Evolutionary conservation across 495 filamentous ascomycete species (phyloP), one percentile per base, ranked within the genome.

Genomic region (Neurospora sp.): DNA sequence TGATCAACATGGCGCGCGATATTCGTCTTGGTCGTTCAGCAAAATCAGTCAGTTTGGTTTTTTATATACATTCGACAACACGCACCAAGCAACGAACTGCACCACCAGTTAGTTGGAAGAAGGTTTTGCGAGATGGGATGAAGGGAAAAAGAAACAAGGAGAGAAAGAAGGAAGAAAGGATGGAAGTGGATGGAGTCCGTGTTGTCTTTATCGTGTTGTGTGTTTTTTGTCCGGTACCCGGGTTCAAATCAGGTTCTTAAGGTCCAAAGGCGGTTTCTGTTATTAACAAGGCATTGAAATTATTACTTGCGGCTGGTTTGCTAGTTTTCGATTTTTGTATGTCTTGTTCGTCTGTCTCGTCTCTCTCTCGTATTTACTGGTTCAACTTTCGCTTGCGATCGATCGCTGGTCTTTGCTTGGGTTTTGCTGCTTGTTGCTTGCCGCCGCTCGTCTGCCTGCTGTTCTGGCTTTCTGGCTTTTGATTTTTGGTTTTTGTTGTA

Each of bases 321-420:
- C 42, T 20, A 41, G 72, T 40, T 72, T 74, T 70, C 41, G 31
- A 66, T 70, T 42, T 74, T 44, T 39, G 41, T 54, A 54, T 54
- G 46, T 54, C 46, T 73, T 42, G 8, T 73, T 31, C 46, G 38
- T 70, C 38, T 38, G 39, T 75, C 72, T 70, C 42, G 44, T 62
- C 16, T 46, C 18, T 46, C 42, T 46, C 42, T 46, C 42, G 42
- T 73, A 73, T 72, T 73, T 23, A 23, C 46, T 23, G 46, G 20
- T 23, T 54, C 46, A 12, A 23, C 20, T 27, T 1, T 54, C 11
- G 46, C 46, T 54, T 54, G 42, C 42, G 8, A 46, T 10, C 18
- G 42, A 18, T n/a, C 6, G 42, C 42, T 46, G 9, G 18, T 46
- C 42, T 46, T 46, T 46, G 18, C 42, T n/a, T 18, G 42, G 18